A percentile compares a stretch with the other conserved stretches of the same genome.
phyloP scores from a whole-genome alignment of 495 filamentous ascomycete species.

The Penicillium canariense region DNA sequence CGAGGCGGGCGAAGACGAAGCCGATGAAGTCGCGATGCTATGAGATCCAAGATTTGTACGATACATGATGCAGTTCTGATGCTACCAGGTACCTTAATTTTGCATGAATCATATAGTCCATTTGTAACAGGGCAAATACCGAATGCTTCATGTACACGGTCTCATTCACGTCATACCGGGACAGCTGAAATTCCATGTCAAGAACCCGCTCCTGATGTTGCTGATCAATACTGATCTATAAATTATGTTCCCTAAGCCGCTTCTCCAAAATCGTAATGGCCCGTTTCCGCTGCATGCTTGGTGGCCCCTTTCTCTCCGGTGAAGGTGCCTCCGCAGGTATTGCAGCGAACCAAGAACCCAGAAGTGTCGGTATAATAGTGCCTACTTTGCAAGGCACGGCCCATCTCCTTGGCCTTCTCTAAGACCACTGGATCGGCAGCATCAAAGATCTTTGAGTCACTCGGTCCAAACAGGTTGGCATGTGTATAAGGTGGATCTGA shows the following conservation, averaged over 20 bases:
- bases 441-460: slow-evolving; percentile 78
- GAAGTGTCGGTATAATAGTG: slow-evolving; percentile 93
- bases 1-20: slow-evolving; percentile 36
- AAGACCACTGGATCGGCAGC: slow-evolving; percentile 66
- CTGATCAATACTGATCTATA: neutral
- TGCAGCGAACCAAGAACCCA: slow-evolving; percentile 79
- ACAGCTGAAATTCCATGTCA: neutral
- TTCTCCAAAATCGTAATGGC: slow-evolving; percentile 74
- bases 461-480: slow-evolving; percentile 60
- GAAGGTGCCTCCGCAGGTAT: slow-evolving; percentile 66
- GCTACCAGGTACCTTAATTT: slow-evolving; percentile 8
- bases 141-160: neutral
- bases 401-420: slow-evolving; percentile 66
- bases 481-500: slow-evolving; percentile 56
- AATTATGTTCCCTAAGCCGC: slow-evolving; percentile 27
- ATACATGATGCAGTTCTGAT: slow-evolving; percentile 26
- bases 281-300: slow-evolving; percentile 63
- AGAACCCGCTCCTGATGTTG: neutral
- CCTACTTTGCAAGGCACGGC: slow-evolving; percentile 62
- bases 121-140: neutral
- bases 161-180: neutral
- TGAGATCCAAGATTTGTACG: slow-evolving; percentile 28
- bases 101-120: neutral
- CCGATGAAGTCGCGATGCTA: slow-evolving; percentile 48
- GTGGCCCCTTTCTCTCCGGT: slow-evolving; percentile 71